Percentiles rank a stretch among this genome's conserved stretches.
Conservation (phyloP, 257 asterid species). For the Orobanche coerulescens region DNA sequence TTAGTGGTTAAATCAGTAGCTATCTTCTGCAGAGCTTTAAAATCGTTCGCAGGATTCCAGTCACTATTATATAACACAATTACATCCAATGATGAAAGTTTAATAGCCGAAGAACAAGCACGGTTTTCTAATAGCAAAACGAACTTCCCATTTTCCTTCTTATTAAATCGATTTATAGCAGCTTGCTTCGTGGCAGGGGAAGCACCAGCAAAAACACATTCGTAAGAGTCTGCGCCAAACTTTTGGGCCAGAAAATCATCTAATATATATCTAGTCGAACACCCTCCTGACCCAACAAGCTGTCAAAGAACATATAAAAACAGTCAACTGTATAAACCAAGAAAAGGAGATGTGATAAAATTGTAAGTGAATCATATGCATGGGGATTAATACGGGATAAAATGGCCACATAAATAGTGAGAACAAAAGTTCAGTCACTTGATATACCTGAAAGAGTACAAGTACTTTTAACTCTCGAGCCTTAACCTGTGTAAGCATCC, state of each 20-base stretch:
- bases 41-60: slow-evolving; percentile 66
- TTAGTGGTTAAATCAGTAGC: slow-evolving; percentile 43
- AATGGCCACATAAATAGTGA: background rate
- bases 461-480: slow-evolving; percentile 47
- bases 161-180: slow-evolving; percentile 58
- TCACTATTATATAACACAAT: slow-evolving; percentile 64
- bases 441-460: slow-evolving; percentile 72
- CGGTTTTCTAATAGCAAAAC: slow-evolving; percentile 77
- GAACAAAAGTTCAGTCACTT: background rate
- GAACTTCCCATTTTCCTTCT: slow-evolving; percentile 50
- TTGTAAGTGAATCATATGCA: background rate
- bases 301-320: slow-evolving; percentile 26
- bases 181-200: slow-evolving; percentile 46
- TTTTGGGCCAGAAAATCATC: slow-evolving; percentile 59
- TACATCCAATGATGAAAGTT: slow-evolving; percentile 50
- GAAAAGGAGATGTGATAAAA: slow-evolving; percentile 11
- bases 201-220: slow-evolving; percentile 46
- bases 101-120: slow-evolving; percentile 58
- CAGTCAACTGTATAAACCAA: background rate
- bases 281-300: slow-evolving; percentile 36
- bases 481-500: slow-evolving; percentile 58
- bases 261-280: slow-evolving; percentile 53
- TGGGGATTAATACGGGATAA: slow-evolving; percentile 4
- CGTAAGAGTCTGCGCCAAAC: slow-evolving; percentile 58
- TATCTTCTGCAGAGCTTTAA: slow-evolving; percentile 57